These are phyloP conservation scores for Chaetomium cochliodes DNA, from an alignment of 495 filamentous ascomycete species.

Conservation along the genomic window DNA sequence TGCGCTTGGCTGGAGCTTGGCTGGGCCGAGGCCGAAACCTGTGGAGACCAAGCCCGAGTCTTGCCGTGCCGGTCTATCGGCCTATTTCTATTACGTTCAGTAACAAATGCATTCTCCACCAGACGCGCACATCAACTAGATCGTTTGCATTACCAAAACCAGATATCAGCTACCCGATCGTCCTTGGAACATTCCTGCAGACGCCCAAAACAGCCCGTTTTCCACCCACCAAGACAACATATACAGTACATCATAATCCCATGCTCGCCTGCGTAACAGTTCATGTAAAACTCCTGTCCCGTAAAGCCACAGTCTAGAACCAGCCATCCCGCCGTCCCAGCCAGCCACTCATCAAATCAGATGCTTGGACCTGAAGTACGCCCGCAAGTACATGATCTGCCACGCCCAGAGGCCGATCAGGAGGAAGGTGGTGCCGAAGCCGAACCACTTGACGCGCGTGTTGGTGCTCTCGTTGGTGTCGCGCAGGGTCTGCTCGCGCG, in stretches of 20 bases:
- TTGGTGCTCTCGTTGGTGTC: constrained; percentile 99
- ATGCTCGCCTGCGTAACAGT: constrained; percentile 33
- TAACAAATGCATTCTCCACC: background rate
- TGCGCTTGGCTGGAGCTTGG: constrained; percentile 13
- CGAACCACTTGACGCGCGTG: constrained; percentile 98
- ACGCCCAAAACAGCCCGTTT: background rate
- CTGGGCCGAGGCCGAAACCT: constrained; percentile 23
- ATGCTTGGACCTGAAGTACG: constrained; percentile 78
- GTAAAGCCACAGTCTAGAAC: constrained; percentile 18
- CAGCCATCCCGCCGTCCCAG: background rate
- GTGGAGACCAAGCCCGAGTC: constrained; percentile 3
- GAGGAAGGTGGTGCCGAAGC: constrained; percentile 91
- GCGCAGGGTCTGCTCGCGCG: constrained; percentile 88
- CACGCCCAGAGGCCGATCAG: constrained; percentile 86
- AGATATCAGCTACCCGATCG: background rate
- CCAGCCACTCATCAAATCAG: constrained; percentile 22
- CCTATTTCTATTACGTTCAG: background rate
- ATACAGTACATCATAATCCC: constrained; percentile 27
- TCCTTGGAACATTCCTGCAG: background rate
- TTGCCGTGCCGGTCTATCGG: constrained; percentile 6
- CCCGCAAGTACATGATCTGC: constrained; percentile 96
- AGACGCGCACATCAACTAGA: background rate
- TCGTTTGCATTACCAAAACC: constrained; percentile 4
- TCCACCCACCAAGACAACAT: constrained; percentile 5
- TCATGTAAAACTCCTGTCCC: constrained; percentile 15